A percentile compares a stretch with the other conserved stretches of the same genome.
These are phyloP conservation scores for Fusarium sp. DNA, from an alignment of 2,329 filamentous ascomycete species.

Conservation along the genomic window DNA sequence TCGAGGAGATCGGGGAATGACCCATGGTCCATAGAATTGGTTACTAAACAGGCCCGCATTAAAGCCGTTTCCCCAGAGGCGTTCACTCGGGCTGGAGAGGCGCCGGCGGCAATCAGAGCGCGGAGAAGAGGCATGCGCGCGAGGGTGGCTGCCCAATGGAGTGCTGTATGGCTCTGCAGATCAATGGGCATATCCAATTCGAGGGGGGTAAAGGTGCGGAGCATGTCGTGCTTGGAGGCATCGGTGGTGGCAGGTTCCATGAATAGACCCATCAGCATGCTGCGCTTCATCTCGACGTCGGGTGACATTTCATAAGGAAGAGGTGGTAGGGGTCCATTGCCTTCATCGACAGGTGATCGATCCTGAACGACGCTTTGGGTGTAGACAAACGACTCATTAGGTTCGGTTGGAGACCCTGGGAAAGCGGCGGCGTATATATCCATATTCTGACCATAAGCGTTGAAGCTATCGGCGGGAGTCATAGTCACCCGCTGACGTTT, in stretches of 20 bases:
- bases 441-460: slow-evolving; percentile 63
- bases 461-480: slow-evolving; percentile 69
- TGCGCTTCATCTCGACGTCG: slow-evolving; percentile 83
- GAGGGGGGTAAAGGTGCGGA: slow-evolving; percentile 78
- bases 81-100: slow-evolving; percentile 90
- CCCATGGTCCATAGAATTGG: slow-evolving; percentile 91
- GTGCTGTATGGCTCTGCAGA: slow-evolving; percentile 85
- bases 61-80: slow-evolving; percentile 90
- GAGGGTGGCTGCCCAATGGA: slow-evolving; percentile 96
- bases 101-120: slow-evolving; percentile 84
- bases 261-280: slow-evolving; percentile 85
- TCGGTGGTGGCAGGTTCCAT: slow-evolving; percentile 79
- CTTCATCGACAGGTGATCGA: slow-evolving; percentile 59
- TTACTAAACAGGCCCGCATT: slow-evolving; percentile 92
- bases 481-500: slow-evolving; percentile 77
- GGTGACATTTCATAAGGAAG: slow-evolving; percentile 71
- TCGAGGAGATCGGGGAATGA: slow-evolving; percentile 93
- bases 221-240: slow-evolving; percentile 78
- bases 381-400: slow-evolving; percentile 83
- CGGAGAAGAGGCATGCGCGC: slow-evolving; percentile 86
- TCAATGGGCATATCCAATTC: slow-evolving; percentile 96
- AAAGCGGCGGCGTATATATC: slow-evolving; percentile 61
- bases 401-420: slow-evolving; percentile 82
- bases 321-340: slow-evolving; percentile 72
- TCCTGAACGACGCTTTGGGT: slow-evolving; percentile 63